Base-by-base conservation (phyloP, 2,329 filamentous ascomycete species). In the Rutstroemia sp. region DNA sequence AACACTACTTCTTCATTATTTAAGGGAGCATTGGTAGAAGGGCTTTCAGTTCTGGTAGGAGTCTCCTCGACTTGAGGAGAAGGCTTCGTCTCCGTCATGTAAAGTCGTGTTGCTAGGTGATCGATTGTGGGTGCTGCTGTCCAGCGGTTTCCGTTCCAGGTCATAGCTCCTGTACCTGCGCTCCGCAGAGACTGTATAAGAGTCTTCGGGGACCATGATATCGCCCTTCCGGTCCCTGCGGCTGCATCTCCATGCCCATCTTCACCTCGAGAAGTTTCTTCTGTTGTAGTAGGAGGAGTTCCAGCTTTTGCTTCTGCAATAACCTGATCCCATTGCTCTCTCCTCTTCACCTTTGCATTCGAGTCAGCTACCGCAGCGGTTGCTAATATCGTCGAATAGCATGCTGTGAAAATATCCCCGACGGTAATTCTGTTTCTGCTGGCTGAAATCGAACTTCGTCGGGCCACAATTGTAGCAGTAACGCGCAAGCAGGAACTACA, bases 331-430 rank as follows among this genome's bases (percentile, higher is more conserved):
- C 87, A 81, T 61, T 84, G 78, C 59, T 75, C 75, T 48, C 79
- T 76, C 60, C 81, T 75, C 42, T 74, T 73, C 54, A 81, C 75
- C 67, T 89, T 88, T 30, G 72, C 68, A 27, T 75, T 73, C 5
- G 80, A 79, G 68, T 90, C 87, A 30, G 80, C 73, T 3, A 86
- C 73, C 10, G 84, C 78, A 2, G 84, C 85, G 2, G 82, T 80
- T 5, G 82, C 84, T 64, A 88, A 80, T 54, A 86, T 78, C 37
- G 83, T 81, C 25, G 85, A 85, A 66, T 88, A 89, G 68, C 79
- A 80, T 41, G 86, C 80, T 23, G 85, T 88, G 66, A 86, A 76
- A 58, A 84, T 61, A 71, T 83, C 74, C 70, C 77, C 72, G 65
- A 76, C 69, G 42, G 74, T 75, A 45, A 77, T 69, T 54, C 78